Evolutionary conservation across 2,329 filamentous ascomycete species (phyloP), one percentile per base, ranked within the genome.

Genomic region (Chrysoporthe austroafricana): DNA sequence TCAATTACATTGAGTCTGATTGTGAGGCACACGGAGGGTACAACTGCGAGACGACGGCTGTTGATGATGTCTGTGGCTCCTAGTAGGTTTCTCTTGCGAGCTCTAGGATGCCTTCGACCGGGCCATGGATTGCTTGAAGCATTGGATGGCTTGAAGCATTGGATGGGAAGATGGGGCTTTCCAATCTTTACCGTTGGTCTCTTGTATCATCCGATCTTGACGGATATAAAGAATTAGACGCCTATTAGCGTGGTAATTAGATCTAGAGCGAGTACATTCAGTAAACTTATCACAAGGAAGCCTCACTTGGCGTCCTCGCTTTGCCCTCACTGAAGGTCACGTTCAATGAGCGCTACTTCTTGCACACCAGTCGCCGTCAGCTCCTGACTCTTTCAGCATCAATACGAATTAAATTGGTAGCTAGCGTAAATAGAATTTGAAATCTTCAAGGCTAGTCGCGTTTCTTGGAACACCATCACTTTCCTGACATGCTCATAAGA

Each of bases 11-110:
- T 4, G 44, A 66, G 61, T 46, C 64, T 26, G 14, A 64, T 34
- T 66, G 67, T 14, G 60, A 66, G 64, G 64, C 64, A 7, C 64
- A 34, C 3, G 57, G 34, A 2, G 67, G 61, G 44, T 7, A 34
- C n/a, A 62, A 64, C 48, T 69, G 64, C 48, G 58, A 39, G 50
- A 26, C 48, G 16, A 52, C 42, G n/a, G 54, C 67, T 14, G 34
- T 69, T 46, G 48, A 58, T 44, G 56, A 63, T 48, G 67, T 69
- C 26, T 69, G 67, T 52, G 60, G 60, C 46, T 54, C 50, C 2
- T 54, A 54, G 32, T 32, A 21, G 26, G 50, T 54, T 54, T 32
- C 14, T 32, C 21, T 21, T 52, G 9, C 4, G 11, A 26, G 9
- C 4, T 52, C 48, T 52, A 52, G 21, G 26, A 52, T 21, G 26